Evolutionary conservation across 2,329 filamentous ascomycete species (phyloP).

Genomic region (Microcera coccophila): DNA sequence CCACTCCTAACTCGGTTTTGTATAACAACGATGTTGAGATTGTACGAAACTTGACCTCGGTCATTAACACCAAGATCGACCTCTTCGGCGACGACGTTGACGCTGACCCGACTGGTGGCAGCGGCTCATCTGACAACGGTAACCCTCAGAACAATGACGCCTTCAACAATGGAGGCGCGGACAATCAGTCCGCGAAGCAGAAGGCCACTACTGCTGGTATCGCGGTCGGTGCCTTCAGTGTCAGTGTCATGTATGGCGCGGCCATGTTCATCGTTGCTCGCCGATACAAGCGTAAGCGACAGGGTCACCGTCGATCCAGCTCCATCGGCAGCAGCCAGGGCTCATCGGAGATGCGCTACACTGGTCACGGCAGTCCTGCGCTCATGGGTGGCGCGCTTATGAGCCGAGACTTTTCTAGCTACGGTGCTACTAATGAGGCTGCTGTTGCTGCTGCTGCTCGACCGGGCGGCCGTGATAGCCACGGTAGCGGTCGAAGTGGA

Average conservation of each 20-base stretch:
- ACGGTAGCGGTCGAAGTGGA: constrained; percentile 61
- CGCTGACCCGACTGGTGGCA: constrained; percentile 32
- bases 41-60: constrained; percentile 67
- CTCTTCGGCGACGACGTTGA: constrained; percentile 35
- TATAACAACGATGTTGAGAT: constrained; percentile 67
- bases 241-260: constrained; percentile 82
- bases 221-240: constrained; percentile 70
- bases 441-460: constrained; percentile 12
- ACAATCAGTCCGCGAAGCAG: constrained; percentile 55
- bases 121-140: constrained; percentile 32
- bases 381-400: constrained; percentile 68
- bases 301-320: constrained; percentile 71
- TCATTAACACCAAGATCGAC: constrained; percentile 77
- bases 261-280: constrained; percentile 93
- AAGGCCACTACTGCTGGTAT: constrained; percentile 64
- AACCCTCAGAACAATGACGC: constrained; percentile 38
- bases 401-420: constrained; percentile 53
- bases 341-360: constrained; percentile 52
- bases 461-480: constrained; percentile 50
- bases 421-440: constrained; percentile 43
- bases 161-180: constrained; percentile 40
- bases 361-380: constrained; percentile 48
- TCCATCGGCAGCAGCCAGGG: constrained; percentile 56
- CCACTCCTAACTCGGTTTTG: constrained; percentile 65
- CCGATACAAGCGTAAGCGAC: constrained; percentile 82